These are phyloP conservation scores for Crucihimalaya himalaica DNA, from an alignment of 345 rosid species.

Conservation along the genomic window DNA sequence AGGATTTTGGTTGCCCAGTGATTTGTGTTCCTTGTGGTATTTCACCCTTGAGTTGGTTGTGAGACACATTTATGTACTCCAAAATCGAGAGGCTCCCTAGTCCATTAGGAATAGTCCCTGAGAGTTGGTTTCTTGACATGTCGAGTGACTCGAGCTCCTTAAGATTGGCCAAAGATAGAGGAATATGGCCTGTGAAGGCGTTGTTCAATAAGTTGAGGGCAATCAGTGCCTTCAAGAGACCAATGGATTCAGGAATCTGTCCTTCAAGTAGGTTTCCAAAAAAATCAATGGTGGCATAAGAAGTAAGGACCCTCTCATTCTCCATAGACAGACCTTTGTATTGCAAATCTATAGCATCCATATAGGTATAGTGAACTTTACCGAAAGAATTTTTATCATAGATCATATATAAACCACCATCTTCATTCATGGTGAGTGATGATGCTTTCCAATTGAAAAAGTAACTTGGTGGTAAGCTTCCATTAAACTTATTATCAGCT, in stretches of 20 bases:
- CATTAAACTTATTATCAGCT: slow-evolving; percentile 4
- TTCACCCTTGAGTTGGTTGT: slow-evolving; percentile 22
- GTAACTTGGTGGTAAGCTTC: slow-evolving; percentile 13
- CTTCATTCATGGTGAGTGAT: background rate
- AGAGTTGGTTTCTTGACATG: background rate
- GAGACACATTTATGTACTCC: slow-evolving; percentile 9
- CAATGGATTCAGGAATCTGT: slow-evolving; percentile 12
- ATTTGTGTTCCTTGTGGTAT: slow-evolving; percentile 34
- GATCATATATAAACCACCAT: background rate
- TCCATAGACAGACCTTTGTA: slow-evolving; percentile 3
- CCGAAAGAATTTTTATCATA: too few relatives aligned
- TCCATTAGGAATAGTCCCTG: slow-evolving; percentile 11
- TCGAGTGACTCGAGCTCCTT: background rate
- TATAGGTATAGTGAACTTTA: too few relatives aligned
- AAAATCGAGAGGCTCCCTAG: slow-evolving; percentile 1
- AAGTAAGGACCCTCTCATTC: rapidly evolving
- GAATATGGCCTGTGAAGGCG: slow-evolving; percentile 5
- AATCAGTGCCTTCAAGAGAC: background rate
- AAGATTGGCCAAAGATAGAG: background rate
- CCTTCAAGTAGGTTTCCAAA: background rate
- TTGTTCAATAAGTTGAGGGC: slow-evolving; percentile 7
- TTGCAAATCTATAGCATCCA: background rate
- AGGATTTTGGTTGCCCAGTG: slow-evolving; percentile 13
- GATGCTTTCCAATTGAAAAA: slow-evolving; percentile 26
- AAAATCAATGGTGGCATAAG: background rate